Percentiles rank a stretch among this genome's conserved stretches.
Conservation (phyloP, 2,329 filamentous ascomycete species). For the Escovopsis sp. region DNA sequence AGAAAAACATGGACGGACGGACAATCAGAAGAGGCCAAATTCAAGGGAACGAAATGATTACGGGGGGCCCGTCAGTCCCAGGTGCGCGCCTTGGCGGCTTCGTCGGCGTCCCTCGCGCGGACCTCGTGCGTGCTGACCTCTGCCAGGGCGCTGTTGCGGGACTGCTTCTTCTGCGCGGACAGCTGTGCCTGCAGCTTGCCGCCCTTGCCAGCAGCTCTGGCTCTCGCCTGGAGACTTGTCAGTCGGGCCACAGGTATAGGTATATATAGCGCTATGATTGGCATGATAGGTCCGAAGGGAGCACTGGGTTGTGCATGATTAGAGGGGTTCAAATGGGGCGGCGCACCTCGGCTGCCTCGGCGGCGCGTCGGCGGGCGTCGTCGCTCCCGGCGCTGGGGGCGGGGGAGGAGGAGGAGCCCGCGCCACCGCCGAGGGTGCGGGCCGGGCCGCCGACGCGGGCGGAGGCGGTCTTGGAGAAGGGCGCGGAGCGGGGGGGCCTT, state of each 20-base stretch:
- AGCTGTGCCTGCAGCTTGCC: slow-evolving; percentile 59
- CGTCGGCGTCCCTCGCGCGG: slow-evolving; percentile 52
- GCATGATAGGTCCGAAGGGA: too few relatives aligned
- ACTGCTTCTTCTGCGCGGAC: slow-evolving; percentile 62
- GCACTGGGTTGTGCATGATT: too few relatives aligned
- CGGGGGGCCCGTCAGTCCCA: slow-evolving; percentile 14
- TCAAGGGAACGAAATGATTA: too few relatives aligned
- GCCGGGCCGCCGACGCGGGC: slow-evolving; percentile 43
- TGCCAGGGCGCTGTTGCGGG: slow-evolving; percentile 50
- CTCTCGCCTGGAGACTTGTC: slow-evolving; percentile 42
- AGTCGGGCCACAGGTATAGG: too few relatives aligned
- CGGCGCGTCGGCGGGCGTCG: slow-evolving; percentile 59
- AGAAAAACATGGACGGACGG: too few relatives aligned
- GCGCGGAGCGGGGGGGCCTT: slow-evolving; percentile 21
- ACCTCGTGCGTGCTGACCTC: slow-evolving; percentile 53
- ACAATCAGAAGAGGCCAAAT: too few relatives aligned
- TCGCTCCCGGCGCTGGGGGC: slow-evolving; percentile 14
- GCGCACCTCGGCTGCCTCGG: slow-evolving; percentile 60
- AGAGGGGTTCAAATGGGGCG: too few relatives aligned
- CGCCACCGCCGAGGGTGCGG: slow-evolving; percentile 49
- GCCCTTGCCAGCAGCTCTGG: slow-evolving; percentile 39
- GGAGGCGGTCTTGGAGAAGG: slow-evolving; percentile 29
- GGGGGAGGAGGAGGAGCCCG: slow-evolving; percentile 7
- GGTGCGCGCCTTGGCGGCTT: slow-evolving; percentile 24
- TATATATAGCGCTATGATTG: too few relatives aligned